Conservation (phyloP, 768 basidiomycete species). For the Leccinum boreale region DNA sequence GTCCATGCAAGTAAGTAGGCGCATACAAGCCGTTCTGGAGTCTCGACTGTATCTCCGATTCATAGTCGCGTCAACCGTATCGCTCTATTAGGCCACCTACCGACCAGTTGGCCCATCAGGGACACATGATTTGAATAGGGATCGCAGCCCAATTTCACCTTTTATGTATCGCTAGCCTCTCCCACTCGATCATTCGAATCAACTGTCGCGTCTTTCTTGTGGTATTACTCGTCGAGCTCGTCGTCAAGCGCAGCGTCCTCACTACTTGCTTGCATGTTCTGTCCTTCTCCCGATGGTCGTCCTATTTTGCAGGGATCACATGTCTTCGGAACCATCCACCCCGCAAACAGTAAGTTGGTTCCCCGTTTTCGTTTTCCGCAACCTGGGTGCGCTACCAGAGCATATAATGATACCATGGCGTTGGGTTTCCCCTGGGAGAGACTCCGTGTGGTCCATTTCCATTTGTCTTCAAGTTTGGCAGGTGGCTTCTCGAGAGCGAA, state of each 20-base stretch:
- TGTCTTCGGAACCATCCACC: background rate
- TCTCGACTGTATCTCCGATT: background rate
- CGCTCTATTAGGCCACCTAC: slow-evolving; percentile 2
- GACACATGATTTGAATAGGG: background rate
- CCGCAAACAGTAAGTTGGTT: background rate
- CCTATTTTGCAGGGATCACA: background rate
- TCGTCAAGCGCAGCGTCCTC: slow-evolving; percentile 1
- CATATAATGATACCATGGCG: background rate
- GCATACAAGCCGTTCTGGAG: background rate
- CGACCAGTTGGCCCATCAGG: background rate
- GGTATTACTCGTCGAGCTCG: background rate
- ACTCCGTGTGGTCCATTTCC: slow-evolving; percentile 5
- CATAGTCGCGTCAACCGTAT: slow-evolving; percentile 2
- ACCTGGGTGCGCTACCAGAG: background rate
- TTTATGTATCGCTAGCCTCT: background rate
- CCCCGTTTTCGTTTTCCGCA: background rate
- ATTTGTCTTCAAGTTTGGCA: slow-evolving; percentile 8
- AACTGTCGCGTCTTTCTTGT: background rate
- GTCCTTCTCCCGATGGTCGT: background rate
- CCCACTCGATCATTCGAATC: background rate
- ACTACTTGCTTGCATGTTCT: background rate
- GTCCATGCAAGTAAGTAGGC: background rate
- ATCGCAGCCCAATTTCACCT: background rate
- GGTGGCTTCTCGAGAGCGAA: slow-evolving; percentile 6
- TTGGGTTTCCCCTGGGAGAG: background rate